phyloP scores from a whole-genome alignment of 768 basidiomycete species.

The Nevesoporus exiguus region DNA sequence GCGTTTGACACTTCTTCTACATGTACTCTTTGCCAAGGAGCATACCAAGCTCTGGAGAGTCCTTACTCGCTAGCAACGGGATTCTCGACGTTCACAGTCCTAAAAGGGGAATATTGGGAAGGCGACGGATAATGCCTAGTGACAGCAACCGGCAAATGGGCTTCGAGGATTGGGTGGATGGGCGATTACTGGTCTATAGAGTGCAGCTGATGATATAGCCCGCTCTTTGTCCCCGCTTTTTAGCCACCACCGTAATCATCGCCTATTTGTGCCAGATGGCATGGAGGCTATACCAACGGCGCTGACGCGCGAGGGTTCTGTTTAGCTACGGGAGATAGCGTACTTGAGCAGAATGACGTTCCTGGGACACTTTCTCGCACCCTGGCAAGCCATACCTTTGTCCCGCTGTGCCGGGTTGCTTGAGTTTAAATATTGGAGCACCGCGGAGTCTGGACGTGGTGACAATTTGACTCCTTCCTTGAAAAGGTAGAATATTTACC shows the following conservation, averaged over 20 bases:
- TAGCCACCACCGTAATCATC: conserved; percentile 28
- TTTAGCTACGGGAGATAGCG: too few relatives aligned
- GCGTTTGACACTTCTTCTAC: conserved; percentile 60
- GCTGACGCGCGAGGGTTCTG: too few relatives aligned
- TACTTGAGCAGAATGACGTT: too few relatives aligned
- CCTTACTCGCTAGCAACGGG: conserved; percentile 12
- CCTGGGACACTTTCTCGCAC: too few relatives aligned
- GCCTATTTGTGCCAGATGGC: too few relatives aligned
- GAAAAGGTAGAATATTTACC: too few relatives aligned
- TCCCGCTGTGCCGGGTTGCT: too few relatives aligned
- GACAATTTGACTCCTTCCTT: too few relatives aligned
- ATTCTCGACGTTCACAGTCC: conserved; percentile 20
- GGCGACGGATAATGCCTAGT: conserved; percentile 47
- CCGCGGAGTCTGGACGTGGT: too few relatives aligned
- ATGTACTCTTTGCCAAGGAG: conserved; percentile 72
- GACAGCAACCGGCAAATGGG: conserved; percentile 61
- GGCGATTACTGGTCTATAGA: conserved; percentile 56
- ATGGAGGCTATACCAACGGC: too few relatives aligned
- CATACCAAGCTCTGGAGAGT: conserved; percentile 40
- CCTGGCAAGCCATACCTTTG: too few relatives aligned
- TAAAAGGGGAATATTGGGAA: conserved; percentile 36
- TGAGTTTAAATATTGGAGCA: too few relatives aligned
- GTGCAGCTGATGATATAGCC: conserved; percentile 52
- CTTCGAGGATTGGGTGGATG: conserved; percentile 59
- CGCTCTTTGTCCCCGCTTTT: conserved; percentile 29